These are phyloP conservation scores for Scutellaria barbata DNA, from an alignment of 257 asterid species.

Conservation along the genomic window DNA sequence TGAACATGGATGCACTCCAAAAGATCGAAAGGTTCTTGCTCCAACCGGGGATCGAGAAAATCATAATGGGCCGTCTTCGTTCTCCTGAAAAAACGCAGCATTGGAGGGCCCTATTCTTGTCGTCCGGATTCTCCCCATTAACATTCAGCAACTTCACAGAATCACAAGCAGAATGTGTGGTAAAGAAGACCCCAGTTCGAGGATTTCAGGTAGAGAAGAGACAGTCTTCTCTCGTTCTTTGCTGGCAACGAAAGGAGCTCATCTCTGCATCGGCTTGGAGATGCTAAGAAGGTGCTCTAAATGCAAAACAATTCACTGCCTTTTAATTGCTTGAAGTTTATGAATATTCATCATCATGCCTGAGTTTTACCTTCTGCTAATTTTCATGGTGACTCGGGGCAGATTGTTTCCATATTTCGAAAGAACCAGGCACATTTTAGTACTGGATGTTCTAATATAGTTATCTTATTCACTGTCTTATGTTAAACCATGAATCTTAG, in stretches of 20 bases:
- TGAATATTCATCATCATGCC: slow-evolving; percentile 45
- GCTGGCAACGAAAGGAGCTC: slow-evolving; percentile 97
- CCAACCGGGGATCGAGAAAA: slow-evolving; percentile 77
- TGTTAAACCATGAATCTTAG: slow-evolving; percentile 42
- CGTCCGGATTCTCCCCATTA: slow-evolving; percentile 76
- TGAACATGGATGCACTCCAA: slow-evolving; percentile 73
- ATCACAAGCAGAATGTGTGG: slow-evolving; percentile 88
- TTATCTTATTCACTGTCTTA: slow-evolving; percentile 41
- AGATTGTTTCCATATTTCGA: slow-evolving; percentile 49
- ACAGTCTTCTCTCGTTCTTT: slow-evolving; percentile 86
- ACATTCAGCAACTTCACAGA: slow-evolving; percentile 84
- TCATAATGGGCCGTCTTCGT: slow-evolving; percentile 55
- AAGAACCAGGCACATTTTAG: slow-evolving; percentile 55
- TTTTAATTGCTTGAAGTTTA: slow-evolving; percentile 40
- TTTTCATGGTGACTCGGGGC: slow-evolving; percentile 58
- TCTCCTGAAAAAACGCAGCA: slow-evolving; percentile 84
- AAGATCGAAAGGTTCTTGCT: slow-evolving; percentile 88
- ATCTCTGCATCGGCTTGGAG: slow-evolving; percentile 97
- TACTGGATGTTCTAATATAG: slow-evolving; percentile 55
- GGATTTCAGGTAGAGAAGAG: slow-evolving; percentile 96
- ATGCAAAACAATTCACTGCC: slow-evolving; percentile 39
- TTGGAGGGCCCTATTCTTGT: slow-evolving; percentile 82
- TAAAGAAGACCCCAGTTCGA: slow-evolving; percentile 81
- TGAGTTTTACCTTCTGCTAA: slow-evolving; percentile 50
- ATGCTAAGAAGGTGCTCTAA: slow-evolving; percentile 63